Conservation (phyloP, 2,329 filamentous ascomycete genomes). For the Aspergillus ibericus region DNA sequence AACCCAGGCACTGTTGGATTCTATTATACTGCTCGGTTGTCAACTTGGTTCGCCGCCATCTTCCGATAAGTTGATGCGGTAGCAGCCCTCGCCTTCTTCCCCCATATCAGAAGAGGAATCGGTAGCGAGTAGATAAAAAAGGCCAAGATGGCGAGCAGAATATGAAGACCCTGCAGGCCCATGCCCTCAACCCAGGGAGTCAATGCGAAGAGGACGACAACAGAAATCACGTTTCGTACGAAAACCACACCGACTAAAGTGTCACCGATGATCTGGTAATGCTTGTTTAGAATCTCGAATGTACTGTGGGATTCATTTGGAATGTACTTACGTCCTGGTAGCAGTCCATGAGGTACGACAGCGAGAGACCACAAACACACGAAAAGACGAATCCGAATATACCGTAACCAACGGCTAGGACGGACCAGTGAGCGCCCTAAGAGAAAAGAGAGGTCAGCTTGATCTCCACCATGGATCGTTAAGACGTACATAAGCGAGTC, state of each 20-base stretch:
- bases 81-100: conserved; percentile 21
- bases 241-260: conserved; percentile 49
- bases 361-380: not conserved
- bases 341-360: conserved; percentile 21
- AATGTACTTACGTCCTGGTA: conserved; percentile 25
- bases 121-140: conserved; percentile 19
- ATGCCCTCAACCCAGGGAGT: conserved; percentile 21
- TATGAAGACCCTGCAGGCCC: conserved; percentile 1
- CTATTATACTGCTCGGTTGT: not conserved
- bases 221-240: conserved; percentile 46
- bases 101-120: conserved; percentile 25
- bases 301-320: not conserved
- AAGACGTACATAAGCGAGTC: not conserved
- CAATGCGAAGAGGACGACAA: conserved; percentile 47
- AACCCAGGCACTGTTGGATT: no score
- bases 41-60: not conserved
- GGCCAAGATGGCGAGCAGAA: conserved; percentile 12
- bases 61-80: conserved; percentile 6
- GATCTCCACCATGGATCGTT: no score
- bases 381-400: conserved; percentile 8
- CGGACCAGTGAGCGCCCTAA: conserved; percentile 48
- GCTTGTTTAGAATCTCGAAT: not conserved
- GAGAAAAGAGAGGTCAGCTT: not conserved
- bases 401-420: conserved; percentile 39
- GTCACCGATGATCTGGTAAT: conserved; percentile 48